Evolutionary conservation across 148 eudicot species (phyloP).

Genomic region (Fagopyrum tataricum): DNA sequence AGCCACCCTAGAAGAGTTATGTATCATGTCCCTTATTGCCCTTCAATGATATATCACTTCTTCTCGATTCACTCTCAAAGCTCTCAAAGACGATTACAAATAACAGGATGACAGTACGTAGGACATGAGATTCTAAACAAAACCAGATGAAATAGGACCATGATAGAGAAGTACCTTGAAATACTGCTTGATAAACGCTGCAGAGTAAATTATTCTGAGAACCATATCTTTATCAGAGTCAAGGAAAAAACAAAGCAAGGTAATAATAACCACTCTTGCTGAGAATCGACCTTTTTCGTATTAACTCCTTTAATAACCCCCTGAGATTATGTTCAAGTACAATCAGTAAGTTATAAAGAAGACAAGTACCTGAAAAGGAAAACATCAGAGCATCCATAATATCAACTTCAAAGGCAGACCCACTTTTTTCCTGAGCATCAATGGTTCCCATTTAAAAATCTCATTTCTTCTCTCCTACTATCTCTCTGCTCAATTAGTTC

Average conservation of each 20-base stretch:
- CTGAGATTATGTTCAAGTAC: not conserved
- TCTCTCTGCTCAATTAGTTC: not conserved
- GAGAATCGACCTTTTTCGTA: not conserved
- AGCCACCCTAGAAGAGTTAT: too few species aligned
- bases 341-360: not conserved
- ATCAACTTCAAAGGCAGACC: not conserved
- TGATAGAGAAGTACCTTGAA: slow-evolving; percentile 52
- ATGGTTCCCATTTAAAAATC: not conserved
- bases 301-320: not conserved
- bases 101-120: not conserved
- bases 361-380: not conserved
- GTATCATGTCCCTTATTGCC: too few species aligned
- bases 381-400: not conserved
- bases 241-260: slow-evolving; percentile 27
- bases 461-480: slow-evolving; percentile 1
- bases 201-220: slow-evolving; percentile 74
- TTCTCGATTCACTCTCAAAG: too few species aligned
- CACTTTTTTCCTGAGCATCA: not conserved
- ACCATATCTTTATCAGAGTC: slow-evolving; percentile 67
- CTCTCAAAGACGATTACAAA: not conserved
- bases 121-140: not conserved
- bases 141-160: not conserved
- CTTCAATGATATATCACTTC: too few species aligned
- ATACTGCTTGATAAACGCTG: slow-evolving; percentile 69
- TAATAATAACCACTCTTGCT: not conserved